Base-by-base conservation (phyloP, 345 rosid species). In the Brassica nigra region DNA sequence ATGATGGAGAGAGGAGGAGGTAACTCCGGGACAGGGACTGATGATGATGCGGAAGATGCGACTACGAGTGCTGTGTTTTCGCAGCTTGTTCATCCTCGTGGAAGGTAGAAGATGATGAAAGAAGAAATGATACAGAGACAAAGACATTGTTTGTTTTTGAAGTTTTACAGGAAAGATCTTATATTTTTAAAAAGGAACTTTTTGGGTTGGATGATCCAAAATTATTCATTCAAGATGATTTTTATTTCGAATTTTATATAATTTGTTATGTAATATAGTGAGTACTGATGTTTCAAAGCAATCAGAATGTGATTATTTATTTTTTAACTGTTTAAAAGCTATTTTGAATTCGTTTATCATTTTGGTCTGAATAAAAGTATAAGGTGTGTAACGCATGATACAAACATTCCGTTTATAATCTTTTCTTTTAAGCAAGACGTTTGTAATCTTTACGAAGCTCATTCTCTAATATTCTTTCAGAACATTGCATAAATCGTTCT, bases 71-170 rank as follows among this genome's bases (percentile, higher is more conserved):
- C 97, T 15, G 99, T 95, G 69, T 95, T 95, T 78, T 95, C 99
- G 7, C 99, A 95, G 86, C 92, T 95, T 39, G 98, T 95, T 49
- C 92, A 95, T 85, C 99, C 99, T 77, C 93, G 98, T 18, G 99
- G 99, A 79, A 89, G 99, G 79, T 95, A 73, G 77, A 78, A 84
- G 77, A n/a, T 30, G 47, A 57, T 42, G 70, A 52, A 14, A 59
- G 49, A 2, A 52, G 71, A 64, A 61, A 63, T 12, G 12, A 47
- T 33, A 64, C 81, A 75, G 66, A 79, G 78, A 74, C 70, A 6
- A 68, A 68, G 74, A 64, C 66, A 62, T 79, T 74, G 78, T 79
- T 74, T 74, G 59, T 68, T 67, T 42, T 72, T 69, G 61, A 70
- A 68, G 6, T 65, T 49, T 71, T 76, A 65, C 78, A 73, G 66